These are phyloP conservation scores for Paecilomyces fulvus DNA, from an alignment of 2,329 filamentous ascomycete genomes.

Conservation along the genomic window DNA sequence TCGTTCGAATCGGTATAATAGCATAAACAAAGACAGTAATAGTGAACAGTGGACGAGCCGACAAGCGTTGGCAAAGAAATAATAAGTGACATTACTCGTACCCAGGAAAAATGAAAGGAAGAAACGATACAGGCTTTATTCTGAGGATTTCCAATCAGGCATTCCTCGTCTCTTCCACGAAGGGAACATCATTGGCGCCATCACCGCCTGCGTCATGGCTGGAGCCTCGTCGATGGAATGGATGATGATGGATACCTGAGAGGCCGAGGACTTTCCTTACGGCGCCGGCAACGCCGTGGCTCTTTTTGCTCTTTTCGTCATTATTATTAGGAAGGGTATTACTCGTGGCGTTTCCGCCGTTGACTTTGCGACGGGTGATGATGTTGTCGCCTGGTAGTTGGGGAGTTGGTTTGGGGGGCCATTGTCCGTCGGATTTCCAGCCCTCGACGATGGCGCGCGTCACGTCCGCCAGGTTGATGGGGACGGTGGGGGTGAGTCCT, in stretches of 20 bases:
- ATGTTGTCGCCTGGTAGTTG: constrained; percentile 15
- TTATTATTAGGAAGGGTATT: not conserved
- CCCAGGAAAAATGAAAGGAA: no score
- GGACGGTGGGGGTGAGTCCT: constrained; percentile 71
- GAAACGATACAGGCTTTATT: not conserved
- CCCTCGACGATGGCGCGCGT: constrained; percentile 73
- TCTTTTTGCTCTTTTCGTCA: constrained; percentile 10
- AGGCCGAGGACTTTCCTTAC: constrained; percentile 35
- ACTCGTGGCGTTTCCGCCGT: not conserved
- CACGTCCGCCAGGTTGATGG: constrained; percentile 79
- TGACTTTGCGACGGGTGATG: constrained; percentile 5
- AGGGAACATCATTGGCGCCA: not conserved
- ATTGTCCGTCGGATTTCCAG: constrained; percentile 90
- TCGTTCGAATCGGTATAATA: no score
- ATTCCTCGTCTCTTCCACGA: not conserved
- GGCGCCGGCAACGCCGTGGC: constrained; percentile 27
- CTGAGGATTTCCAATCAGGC: not conserved
- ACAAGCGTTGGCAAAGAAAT: no score
- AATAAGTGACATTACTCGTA: no score
- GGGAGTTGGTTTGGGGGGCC: constrained; percentile 61
- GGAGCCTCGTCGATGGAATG: constrained; percentile 30
- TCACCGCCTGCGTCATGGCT: constrained; percentile 9
- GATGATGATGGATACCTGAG: constrained; percentile 22
- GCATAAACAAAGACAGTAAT: no score
- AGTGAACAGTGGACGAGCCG: no score